phyloP scores from a whole-genome alignment of 2,329 filamentous ascomycete species.

The Ophiobolus disseminans region DNA sequence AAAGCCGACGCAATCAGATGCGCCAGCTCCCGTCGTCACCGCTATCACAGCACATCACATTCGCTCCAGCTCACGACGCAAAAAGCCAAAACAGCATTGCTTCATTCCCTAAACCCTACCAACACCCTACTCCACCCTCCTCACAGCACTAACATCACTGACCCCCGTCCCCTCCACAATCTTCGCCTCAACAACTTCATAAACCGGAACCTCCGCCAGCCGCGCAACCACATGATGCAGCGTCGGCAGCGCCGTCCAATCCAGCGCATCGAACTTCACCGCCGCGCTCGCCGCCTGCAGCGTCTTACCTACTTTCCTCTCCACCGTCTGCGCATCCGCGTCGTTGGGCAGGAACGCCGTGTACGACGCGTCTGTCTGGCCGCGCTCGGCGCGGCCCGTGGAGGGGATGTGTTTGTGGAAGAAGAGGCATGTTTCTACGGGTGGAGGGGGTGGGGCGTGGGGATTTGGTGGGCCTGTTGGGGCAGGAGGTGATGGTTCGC shows the following conservation, averaged over 20 bases:
- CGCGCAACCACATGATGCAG: conserved; percentile 64
- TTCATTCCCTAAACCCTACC: too few relatives aligned
- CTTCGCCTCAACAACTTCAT: conserved; percentile 63
- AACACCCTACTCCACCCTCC: conserved; percentile 17
- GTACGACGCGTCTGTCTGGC: conserved; percentile 63
- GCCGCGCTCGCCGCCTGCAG: conserved; percentile 51
- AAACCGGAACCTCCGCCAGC: conserved; percentile 64
- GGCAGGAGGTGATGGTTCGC: conserved; percentile 1
- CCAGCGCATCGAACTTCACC: conserved; percentile 57
- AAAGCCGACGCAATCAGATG: too few relatives aligned
- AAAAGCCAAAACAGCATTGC: too few relatives aligned
- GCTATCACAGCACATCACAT: too few relatives aligned
- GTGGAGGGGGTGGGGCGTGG: too few relatives aligned
- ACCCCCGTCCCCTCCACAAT: conserved; percentile 63
- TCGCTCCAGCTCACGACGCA: too few relatives aligned
- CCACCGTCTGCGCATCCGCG: conserved; percentile 39
- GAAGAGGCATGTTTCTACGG: conserved; percentile 62
- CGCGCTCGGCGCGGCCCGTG: conserved; percentile 54
- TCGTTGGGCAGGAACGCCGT: conserved; percentile 51
- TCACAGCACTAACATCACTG: conserved; percentile 53
- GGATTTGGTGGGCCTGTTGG: conserved; percentile 8
- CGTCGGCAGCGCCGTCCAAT: conserved; percentile 65
- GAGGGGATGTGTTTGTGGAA: conserved; percentile 65
- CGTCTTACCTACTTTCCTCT: conserved; percentile 46
- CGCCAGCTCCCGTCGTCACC: too few relatives aligned